These are phyloP conservation scores for Cladophialophora chaetospira DNA, from an alignment of 2,329 filamentous ascomycete genomes.

Conservation along the genomic window DNA sequence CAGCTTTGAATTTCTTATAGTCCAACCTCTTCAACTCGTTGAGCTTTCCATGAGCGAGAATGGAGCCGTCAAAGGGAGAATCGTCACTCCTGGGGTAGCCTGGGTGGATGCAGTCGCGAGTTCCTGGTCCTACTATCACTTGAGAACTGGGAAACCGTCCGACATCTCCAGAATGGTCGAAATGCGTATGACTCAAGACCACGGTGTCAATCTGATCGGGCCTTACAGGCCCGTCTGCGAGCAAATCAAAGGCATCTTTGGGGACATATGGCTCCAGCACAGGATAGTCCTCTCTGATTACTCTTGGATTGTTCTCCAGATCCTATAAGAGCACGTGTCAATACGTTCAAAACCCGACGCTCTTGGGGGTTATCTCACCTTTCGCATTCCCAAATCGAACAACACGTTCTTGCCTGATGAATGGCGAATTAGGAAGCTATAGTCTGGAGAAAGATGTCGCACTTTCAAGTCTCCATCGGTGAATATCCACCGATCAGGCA, in stretches of 20 bases:
- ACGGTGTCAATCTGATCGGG: conserved; percentile 34
- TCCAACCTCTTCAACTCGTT: conserved; percentile 10
- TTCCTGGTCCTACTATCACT: conserved; percentile 55
- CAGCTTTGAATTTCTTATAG: conserved; percentile 38
- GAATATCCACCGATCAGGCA: conserved; percentile 17
- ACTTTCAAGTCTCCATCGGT: conserved; percentile 7
- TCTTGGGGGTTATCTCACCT: neutral
- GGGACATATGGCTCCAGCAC: conserved; percentile 16
- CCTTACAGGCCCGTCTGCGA: conserved; percentile 7
- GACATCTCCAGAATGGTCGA: conserved; percentile 55
- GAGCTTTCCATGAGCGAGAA: conserved; percentile 8
- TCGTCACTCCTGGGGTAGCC: conserved; percentile 48
- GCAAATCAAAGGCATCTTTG: conserved; percentile 13
- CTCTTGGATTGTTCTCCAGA: conserved; percentile 13
- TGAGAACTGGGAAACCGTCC: conserved; percentile 51
- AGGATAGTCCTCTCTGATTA: conserved; percentile 17
- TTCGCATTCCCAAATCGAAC: conserved; percentile 17
- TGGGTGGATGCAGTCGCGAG: conserved; percentile 43
- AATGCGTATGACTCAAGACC: conserved; percentile 36
- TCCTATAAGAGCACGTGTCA: conserved; percentile 4
- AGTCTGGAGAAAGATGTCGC: conserved; percentile 14
- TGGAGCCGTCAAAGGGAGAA: conserved; percentile 36
- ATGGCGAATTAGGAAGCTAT: conserved; percentile 14
- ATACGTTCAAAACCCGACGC: neutral
- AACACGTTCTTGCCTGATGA: conserved; percentile 10